Evolutionary conservation across 192 early-diverging fungal genomes (phyloP).

Genomic region (Coemansia sp.): DNA sequence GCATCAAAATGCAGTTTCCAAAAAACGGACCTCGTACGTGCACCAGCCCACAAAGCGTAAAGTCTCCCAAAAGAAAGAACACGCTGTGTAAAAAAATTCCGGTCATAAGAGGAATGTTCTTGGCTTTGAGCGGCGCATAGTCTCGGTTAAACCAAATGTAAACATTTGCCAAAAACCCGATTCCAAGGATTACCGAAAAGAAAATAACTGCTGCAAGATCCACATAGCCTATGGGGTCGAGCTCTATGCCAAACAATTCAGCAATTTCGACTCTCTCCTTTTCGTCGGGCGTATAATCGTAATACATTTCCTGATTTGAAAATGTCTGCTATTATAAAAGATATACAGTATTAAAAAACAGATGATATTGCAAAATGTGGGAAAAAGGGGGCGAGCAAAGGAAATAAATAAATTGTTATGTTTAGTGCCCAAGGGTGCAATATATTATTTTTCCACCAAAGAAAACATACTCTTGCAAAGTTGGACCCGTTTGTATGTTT

Average conservation of each 20-base stretch:
- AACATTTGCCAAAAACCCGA: conserved; percentile 37
- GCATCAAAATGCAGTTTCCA: conserved; percentile 47
- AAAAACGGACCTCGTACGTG: conserved; percentile 39
- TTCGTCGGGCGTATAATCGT: conserved; percentile 34
- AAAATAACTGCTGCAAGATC: conserved; percentile 28
- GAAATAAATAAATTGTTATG: too few relatives aligned
- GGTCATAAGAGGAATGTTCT: conserved; percentile 55
- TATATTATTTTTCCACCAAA: too few relatives aligned
- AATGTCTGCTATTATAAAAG: too few relatives aligned
- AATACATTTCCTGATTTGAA: conserved; percentile 28
- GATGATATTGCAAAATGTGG: not conserved
- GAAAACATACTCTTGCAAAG: too few relatives aligned
- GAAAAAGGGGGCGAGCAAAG: too few relatives aligned
- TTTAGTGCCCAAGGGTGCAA: too few relatives aligned
- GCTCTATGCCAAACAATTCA: conserved; percentile 31
- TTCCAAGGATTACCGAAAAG: conserved; percentile 17
- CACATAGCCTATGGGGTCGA: conserved; percentile 36
- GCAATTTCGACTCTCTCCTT: conserved; percentile 32
- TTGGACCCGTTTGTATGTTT: too few relatives aligned
- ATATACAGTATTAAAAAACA: not conserved
- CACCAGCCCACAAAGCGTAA: conserved; percentile 48
- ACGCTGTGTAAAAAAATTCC: conserved; percentile 44
- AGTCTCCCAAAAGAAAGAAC: conserved; percentile 51
- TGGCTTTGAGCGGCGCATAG: conserved; percentile 56
- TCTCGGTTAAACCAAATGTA: conserved; percentile 46